These are phyloP conservation scores for Citrullus amarus DNA, from an alignment of 306 rosid genomes.

Conservation along the genomic window DNA sequence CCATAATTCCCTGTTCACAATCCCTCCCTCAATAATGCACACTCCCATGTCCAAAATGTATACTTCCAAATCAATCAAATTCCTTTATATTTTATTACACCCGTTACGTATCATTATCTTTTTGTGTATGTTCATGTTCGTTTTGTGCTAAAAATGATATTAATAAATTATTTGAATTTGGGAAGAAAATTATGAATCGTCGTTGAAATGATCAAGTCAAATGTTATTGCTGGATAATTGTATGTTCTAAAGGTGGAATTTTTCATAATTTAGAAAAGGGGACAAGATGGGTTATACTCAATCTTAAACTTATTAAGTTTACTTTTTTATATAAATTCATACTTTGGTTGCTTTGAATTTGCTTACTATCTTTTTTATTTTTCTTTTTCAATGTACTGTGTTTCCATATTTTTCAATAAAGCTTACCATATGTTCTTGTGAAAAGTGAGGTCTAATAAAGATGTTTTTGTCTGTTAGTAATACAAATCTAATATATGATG, in stretches of 20 bases:
- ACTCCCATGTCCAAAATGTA: neutral
- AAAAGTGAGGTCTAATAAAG: neutral
- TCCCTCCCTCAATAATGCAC: neutral
- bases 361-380: neutral
- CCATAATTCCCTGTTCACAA: slow-evolving; percentile 1
- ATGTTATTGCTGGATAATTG: neutral
- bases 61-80: slow-evolving; percentile 1
- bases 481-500: neutral
- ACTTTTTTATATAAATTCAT: neutral
- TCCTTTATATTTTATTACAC: no score
- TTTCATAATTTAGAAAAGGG: neutral
- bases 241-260: neutral
- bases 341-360: neutral
- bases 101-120: no score
- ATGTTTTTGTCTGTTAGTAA: neutral
- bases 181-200: no score
- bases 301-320: neutral
- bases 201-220: no score
- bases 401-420: neutral
- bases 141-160: no score
- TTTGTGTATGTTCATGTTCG: no score
- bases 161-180: no score
- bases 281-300: neutral
- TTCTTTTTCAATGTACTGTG: neutral
- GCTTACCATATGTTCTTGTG: neutral